Evolutionary conservation across 257 asterid genomes (phyloP).

Genomic region (Ilex asprella): DNA sequence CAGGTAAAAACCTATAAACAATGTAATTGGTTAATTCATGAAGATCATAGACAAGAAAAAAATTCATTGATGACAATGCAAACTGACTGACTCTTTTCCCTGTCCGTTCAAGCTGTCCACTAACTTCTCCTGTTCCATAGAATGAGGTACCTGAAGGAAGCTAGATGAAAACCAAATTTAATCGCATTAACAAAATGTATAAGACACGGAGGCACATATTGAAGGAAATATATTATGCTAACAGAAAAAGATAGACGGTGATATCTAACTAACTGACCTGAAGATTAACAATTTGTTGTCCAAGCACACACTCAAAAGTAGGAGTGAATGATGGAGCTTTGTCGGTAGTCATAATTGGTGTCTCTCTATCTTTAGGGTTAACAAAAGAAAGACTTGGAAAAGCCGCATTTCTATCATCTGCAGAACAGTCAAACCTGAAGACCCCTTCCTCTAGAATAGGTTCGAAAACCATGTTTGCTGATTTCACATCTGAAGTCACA

Average conservation of each 20-base stretch:
- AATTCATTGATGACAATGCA: background rate
- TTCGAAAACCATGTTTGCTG: slow-evolving; percentile 70
- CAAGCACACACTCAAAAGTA: slow-evolving; percentile 48
- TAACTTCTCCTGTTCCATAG: slow-evolving; percentile 96
- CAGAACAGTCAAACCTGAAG: slow-evolving; percentile 86
- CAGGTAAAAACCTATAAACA: slow-evolving; percentile 68
- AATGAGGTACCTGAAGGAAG: slow-evolving; percentile 79
- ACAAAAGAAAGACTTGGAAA: slow-evolving; percentile 80
- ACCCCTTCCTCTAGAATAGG: slow-evolving; percentile 88
- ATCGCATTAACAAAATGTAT: slow-evolving; percentile 9
- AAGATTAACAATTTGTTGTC: slow-evolving; percentile 61
- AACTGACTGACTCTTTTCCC: slow-evolving; percentile 76
- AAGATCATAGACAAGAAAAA: background rate
- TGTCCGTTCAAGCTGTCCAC: slow-evolving; percentile 82
- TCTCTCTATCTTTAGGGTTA: slow-evolving; percentile 58
- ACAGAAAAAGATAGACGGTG: background rate
- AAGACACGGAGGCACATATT: background rate
- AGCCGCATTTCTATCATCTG: slow-evolving; percentile 59
- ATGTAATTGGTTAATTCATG: slow-evolving; percentile 2
- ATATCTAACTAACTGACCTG: slow-evolving; percentile 38
- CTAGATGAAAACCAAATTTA: slow-evolving; percentile 32
- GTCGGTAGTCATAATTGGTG: slow-evolving; percentile 36
- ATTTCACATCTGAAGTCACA: slow-evolving; percentile 23
- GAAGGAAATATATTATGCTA: background rate
- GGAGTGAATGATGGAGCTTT: slow-evolving; percentile 58